Evolutionary conservation across 257 asterid species (phyloP).

Genomic region (Vinca minor): DNA sequence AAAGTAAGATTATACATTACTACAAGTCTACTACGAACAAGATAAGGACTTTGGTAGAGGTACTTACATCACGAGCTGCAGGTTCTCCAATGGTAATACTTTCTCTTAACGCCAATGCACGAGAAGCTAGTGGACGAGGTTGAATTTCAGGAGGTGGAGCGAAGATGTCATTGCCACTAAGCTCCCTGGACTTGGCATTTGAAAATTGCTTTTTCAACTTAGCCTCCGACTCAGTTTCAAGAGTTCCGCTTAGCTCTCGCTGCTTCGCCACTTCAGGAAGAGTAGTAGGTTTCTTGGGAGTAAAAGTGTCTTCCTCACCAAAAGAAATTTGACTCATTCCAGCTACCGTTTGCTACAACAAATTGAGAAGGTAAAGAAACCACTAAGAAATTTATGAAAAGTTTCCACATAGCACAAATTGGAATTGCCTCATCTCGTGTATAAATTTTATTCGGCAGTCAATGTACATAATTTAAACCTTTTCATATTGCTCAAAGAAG

Average conservation of each 20-base stretch:
- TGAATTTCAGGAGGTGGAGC: constrained; percentile 98
- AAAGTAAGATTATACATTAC: not conserved
- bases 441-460: too few species aligned
- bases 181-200: constrained; percentile 80
- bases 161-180: constrained; percentile 81
- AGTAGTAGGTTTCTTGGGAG: constrained; percentile 77
- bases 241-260: constrained; percentile 84
- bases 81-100: constrained; percentile 90
- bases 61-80: constrained; percentile 43
- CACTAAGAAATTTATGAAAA: not conserved
- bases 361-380: constrained; percentile 1
- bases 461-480: too few species aligned
- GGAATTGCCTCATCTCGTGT: not conserved
- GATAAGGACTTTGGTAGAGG: not conserved
- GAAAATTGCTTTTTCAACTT: constrained; percentile 77
- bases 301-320: constrained; percentile 72
- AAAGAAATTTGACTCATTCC: constrained; percentile 88
- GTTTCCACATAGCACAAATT: not conserved
- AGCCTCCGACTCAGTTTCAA: constrained; percentile 73
- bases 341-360: constrained; percentile 57
- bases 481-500: not conserved
- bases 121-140: constrained; percentile 82
- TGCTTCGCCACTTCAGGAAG: constrained; percentile 93
- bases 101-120: constrained; percentile 82
- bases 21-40: not conserved